Conservation (phyloP, 75 land plant genomes). For the Ceratopteris richardii region DNA sequence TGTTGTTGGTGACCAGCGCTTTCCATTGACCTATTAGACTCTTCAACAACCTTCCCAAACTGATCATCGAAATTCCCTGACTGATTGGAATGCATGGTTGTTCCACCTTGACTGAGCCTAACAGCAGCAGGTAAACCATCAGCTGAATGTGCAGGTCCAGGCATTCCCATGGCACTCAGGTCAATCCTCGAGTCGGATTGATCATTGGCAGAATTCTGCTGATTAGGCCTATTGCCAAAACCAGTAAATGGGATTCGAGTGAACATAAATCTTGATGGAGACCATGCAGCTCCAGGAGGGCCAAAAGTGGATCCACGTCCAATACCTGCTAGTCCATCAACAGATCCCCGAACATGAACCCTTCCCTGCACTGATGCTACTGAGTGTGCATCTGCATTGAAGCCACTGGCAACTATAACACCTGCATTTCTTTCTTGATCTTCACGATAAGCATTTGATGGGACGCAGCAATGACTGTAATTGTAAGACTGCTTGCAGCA, state of each 20-base stretch:
- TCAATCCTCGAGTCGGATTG: slow-evolving; percentile 65
- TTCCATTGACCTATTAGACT: slow-evolving; percentile 21
- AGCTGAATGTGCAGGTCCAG: slow-evolving; percentile 46
- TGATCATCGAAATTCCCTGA: slow-evolving; percentile 44
- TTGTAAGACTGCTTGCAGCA: slow-evolving; percentile 69
- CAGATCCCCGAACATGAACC: slow-evolving; percentile 71
- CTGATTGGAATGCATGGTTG: slow-evolving; percentile 39
- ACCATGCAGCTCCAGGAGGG: slow-evolving; percentile 57
- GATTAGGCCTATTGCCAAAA: slow-evolving; percentile 55
- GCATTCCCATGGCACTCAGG: slow-evolving; percentile 42
- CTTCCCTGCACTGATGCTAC: slow-evolving; percentile 51
- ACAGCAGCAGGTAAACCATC: slow-evolving; percentile 81
- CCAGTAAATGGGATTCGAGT: slow-evolving; percentile 67
- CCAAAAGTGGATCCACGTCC: slow-evolving; percentile 69
- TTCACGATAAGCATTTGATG: slow-evolving; percentile 41
- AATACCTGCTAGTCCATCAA: slow-evolving; percentile 93
- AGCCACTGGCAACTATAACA: slow-evolving; percentile 39
- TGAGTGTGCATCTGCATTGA: slow-evolving; percentile 34
- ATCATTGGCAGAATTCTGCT: slow-evolving; percentile 62
- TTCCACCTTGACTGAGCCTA: slow-evolving; percentile 60
- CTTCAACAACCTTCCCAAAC: slow-evolving; percentile 27
- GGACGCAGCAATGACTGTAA: slow-evolving; percentile 34
- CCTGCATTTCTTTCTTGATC: slow-evolving; percentile 46
- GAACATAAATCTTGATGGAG: slow-evolving; percentile 78
- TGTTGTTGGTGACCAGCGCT: slow-evolving; percentile 25